Conservation (phyloP, 78 protist species). For the Tieghemostelium lacteum region DNA sequence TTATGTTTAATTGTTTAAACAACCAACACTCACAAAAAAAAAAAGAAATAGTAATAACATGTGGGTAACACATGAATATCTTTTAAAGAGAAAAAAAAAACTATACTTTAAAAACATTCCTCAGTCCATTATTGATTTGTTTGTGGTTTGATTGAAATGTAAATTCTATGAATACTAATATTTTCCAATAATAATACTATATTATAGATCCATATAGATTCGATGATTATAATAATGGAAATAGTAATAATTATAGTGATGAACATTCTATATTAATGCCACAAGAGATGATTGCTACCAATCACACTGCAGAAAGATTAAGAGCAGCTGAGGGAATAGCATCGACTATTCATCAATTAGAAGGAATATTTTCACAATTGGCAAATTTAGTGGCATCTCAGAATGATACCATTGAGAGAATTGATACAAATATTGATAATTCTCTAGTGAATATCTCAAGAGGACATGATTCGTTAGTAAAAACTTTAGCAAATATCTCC, state of each 20-base stretch:
- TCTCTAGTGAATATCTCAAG: constrained; percentile 35
- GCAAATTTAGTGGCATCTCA: constrained; percentile 59
- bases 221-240: background rate
- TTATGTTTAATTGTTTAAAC: too few species aligned
- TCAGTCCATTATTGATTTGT: too few species aligned
- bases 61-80: too few species aligned
- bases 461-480: constrained; percentile 61
- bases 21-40: too few species aligned
- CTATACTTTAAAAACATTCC: too few species aligned
- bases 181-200: background rate
- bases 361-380: constrained; percentile 59
- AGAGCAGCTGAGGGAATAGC: constrained; percentile 74
- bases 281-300: constrained; percentile 36
- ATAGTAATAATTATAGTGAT: background rate
- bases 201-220: background rate
- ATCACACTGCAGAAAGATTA: constrained; percentile 51
- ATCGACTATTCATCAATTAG: constrained; percentile 65
- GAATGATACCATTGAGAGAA: constrained; percentile 68
- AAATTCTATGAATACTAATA: too few species aligned
- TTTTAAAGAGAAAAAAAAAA: too few species aligned
- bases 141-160: too few species aligned
- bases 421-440: constrained; percentile 70
- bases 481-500: constrained; percentile 34
- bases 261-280: constrained; percentile 64
- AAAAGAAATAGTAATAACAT: too few species aligned